Evolutionary conservation across 129 eudicot genomes (phyloP), one percentile per base, ranked within the genome.

Genomic region (Centrapalus pauciflorus): DNA sequence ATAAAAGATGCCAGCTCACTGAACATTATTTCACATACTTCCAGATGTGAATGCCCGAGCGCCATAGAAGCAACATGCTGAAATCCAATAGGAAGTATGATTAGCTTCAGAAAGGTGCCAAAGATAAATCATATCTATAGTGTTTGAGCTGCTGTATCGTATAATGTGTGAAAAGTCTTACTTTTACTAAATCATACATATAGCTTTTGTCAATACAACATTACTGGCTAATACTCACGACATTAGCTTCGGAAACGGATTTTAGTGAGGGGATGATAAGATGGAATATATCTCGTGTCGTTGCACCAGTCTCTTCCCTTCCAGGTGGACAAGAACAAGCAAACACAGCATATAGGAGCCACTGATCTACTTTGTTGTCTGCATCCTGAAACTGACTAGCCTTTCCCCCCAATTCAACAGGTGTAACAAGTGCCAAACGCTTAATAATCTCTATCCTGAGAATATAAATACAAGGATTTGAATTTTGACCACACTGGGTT

Each of bases 281-380:
- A 56, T 79, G 85, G 80, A 90, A 90, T 17, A 90, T 75, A 45
- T 90, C 84, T 76, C 88, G 82, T 37, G 90, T 87, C 32, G 85
- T 72, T 62, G 90, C 84, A 55, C 84, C 83, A 11, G 82, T 81
- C 56, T 76, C 84, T 66, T 90, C 95, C 61, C 77, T 79, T 38
- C 80, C 67, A 72, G 86, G 80, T 51, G 95, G 90, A 72, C 97
- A 84, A 11, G 97, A 90, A 78, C 93, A 90, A 57, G 87, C 95
- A 78, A 90, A 90, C 83, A 90, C 83, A 9, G 97, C 95, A 84
- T 90, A 90, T 93, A 90, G 82, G 63, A 87, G 87, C 97, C 97
- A 90, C 55, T 90, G 97, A 66, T 90, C 97, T 64, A 84, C 82
- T 79, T 87, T 90, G 77, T 68, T 90, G 58, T 90, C 97, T 32